A percentile compares a stretch with the other conserved stretches of the same genome.
phyloP scores from a whole-genome alignment of 148 eudicot genomes.

The Diospyros kaki region DNA sequence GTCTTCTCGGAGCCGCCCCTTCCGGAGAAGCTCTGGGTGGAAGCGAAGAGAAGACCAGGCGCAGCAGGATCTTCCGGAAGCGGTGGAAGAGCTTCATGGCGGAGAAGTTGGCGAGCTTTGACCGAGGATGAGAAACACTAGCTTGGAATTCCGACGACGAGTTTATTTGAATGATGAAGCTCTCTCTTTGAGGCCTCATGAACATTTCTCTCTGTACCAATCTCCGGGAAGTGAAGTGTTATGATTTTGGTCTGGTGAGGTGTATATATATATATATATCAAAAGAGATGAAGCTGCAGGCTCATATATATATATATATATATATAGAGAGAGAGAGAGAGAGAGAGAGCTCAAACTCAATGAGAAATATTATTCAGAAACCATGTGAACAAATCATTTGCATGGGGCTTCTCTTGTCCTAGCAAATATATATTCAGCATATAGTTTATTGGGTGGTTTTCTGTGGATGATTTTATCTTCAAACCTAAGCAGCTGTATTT shows the following conservation, averaged over 20 bases:
- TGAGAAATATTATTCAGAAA: background rate
- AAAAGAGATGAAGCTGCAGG: slow-evolving; percentile 14
- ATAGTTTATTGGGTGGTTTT: background rate
- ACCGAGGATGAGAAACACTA: background rate
- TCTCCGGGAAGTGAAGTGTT: slow-evolving; percentile 34
- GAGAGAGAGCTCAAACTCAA: slow-evolving; percentile 6
- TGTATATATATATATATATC: slow-evolving; percentile 3
- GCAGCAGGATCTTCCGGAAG: slow-evolving; percentile 37
- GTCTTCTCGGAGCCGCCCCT: slow-evolving; percentile 22
- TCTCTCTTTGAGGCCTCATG: slow-evolving; percentile 6
- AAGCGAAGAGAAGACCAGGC: slow-evolving; percentile 27
- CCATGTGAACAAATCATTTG: slow-evolving; percentile 28
- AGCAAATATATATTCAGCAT: background rate
- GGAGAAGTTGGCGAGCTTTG: slow-evolving; percentile 10
- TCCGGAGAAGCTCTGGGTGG: slow-evolving; percentile 9
- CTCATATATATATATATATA: slow-evolving; percentile 1
- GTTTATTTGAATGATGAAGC: slow-evolving; percentile 15
- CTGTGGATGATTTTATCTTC: background rate
- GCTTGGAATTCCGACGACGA: background rate
- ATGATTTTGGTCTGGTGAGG: slow-evolving; percentile 30
- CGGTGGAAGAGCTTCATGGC: slow-evolving; percentile 43
- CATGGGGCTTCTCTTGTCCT: slow-evolving; percentile 22
- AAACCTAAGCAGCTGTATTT: background rate
- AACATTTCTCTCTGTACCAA: background rate
- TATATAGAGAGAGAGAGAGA: background rate